Percentiles rank a stretch among this genome's conserved stretches.
Evolutionary conservation across 176 grass and related monocot species (phyloP).

Genomic region (Lolium multiflorum): DNA sequence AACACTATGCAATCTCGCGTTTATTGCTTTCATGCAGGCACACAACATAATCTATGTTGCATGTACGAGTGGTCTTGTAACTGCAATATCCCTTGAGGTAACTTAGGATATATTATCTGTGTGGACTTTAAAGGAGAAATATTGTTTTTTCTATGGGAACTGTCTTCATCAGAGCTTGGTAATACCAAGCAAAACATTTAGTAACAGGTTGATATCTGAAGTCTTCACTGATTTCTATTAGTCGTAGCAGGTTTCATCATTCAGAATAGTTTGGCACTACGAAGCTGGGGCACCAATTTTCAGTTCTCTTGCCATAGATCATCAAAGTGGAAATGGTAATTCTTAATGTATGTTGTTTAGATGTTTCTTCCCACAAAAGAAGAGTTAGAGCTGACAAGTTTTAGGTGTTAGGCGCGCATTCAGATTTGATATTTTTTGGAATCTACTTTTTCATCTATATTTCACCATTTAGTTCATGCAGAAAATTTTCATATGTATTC

Average conservation of each 20-base stretch:
- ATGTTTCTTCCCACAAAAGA: not conserved
- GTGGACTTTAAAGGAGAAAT: not conserved
- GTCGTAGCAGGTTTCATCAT: slow-evolving; percentile 60
- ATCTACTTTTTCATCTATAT: not conserved
- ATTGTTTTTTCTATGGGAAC: slow-evolving; percentile 22
- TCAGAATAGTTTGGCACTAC: slow-evolving; percentile 64
- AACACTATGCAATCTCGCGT: not conserved
- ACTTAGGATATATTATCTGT: slow-evolving; percentile 26
- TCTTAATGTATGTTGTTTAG: not conserved
- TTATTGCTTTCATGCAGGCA: slow-evolving; percentile 46
- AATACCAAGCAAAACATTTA: not conserved
- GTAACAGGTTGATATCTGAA: slow-evolving; percentile 7
- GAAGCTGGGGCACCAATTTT: slow-evolving; percentile 77
- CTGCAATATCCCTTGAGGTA: slow-evolving; percentile 79
- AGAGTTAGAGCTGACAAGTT: not conserved
- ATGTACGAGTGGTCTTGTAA: slow-evolving; percentile 87
- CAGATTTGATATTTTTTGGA: not conserved
- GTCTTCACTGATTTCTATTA: slow-evolving; percentile 37
- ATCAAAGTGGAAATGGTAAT: slow-evolving; percentile 73
- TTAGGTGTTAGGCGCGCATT: not conserved
- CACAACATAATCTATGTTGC: slow-evolving; percentile 69
- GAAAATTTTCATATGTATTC: not conserved
- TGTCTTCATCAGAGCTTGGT: slow-evolving; percentile 27
- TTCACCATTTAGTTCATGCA: not conserved
- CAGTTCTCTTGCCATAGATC: slow-evolving; percentile 72